These are phyloP conservation scores for Sequoia sempervirens DNA, from an alignment of 75 land plant genomes.

Conservation along the genomic window DNA sequence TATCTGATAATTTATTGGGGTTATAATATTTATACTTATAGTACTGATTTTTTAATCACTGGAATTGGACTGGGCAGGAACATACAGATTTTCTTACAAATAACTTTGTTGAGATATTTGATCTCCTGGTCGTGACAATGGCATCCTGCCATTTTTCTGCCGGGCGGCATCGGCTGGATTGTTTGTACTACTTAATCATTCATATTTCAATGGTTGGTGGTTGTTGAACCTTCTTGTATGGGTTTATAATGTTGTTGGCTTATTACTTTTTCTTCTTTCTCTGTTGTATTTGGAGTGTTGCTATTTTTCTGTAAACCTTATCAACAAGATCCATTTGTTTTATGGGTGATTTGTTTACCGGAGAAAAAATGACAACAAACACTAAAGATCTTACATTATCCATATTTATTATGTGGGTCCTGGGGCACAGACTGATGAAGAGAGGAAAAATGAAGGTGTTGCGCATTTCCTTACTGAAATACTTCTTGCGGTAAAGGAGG, in stretches of 20 bases:
- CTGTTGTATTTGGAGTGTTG: neutral
- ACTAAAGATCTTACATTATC: too few relatives aligned
- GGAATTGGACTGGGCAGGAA: slow-evolving; percentile 35
- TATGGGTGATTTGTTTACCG: neutral
- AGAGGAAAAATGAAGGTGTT: slow-evolving; percentile 37
- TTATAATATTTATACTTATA: neutral
- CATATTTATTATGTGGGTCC: slow-evolving; percentile 2
- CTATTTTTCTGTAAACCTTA: neutral
- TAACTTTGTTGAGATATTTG: slow-evolving; percentile 54
- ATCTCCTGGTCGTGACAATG: slow-evolving; percentile 46
- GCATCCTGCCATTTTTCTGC: slow-evolving; percentile 80
- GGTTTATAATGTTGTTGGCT: neutral
- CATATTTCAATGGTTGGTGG: slow-evolving; percentile 53
- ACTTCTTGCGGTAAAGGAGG: slow-evolving; percentile 88
- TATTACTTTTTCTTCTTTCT: neutral
- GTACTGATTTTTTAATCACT: neutral
- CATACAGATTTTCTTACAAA: slow-evolving; percentile 38
- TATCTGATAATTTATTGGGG: neutral
- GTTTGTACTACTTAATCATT: slow-evolving; percentile 65
- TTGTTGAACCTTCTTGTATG: neutral
- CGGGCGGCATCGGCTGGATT: slow-evolving; percentile 77
- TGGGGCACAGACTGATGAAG: slow-evolving; percentile 20
- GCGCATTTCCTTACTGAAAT: slow-evolving; percentile 76
- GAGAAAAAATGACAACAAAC: too few relatives aligned
- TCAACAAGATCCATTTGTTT: neutral